phyloP scores from a whole-genome alignment of 768 basidiomycete genomes.

The Amyloporia xantha region DNA sequence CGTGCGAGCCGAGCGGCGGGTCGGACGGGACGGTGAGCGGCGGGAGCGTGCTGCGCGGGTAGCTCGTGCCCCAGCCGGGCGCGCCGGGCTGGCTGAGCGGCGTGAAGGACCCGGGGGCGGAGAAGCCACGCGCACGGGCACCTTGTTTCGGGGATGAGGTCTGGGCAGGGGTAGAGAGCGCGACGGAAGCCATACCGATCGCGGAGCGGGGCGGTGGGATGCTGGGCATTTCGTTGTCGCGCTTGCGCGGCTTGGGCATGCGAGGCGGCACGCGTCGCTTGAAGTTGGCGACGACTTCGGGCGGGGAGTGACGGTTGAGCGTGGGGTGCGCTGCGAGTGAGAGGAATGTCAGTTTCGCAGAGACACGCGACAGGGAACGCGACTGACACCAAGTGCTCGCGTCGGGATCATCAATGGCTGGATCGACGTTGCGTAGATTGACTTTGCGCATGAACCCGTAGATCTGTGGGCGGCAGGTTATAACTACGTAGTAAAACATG shows the following conservation, averaged over 20 bases:
- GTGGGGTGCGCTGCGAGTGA: slow-evolving; percentile 71
- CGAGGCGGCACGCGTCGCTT: slow-evolving; percentile 94
- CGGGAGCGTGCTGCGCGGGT: slow-evolving; percentile 55
- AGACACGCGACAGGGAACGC: slow-evolving; percentile 7
- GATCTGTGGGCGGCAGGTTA: slow-evolving; percentile 47
- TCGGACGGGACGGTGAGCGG: slow-evolving; percentile 82
- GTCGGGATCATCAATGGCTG: slow-evolving; percentile 92
- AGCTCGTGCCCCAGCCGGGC: slow-evolving; percentile 50
- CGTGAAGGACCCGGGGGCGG: slow-evolving; percentile 75
- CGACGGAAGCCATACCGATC: slow-evolving; percentile 46
- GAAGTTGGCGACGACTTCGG: slow-evolving; percentile 89
- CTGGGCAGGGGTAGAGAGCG: slow-evolving; percentile 56
- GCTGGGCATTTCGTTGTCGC: slow-evolving; percentile 59
- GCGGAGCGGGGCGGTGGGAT: slow-evolving; percentile 76
- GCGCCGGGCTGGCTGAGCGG: slow-evolving; percentile 56
- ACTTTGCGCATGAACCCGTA: slow-evolving; percentile 99
- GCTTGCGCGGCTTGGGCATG: slow-evolving; percentile 80
- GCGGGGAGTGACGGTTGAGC: slow-evolving; percentile 83
- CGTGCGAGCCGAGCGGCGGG: slow-evolving; percentile 51
- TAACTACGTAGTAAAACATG: slow-evolving; percentile 14
- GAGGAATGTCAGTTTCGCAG: neutral
- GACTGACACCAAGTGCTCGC: slow-evolving; percentile 94
- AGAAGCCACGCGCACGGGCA: slow-evolving; percentile 56
- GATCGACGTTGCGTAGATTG: slow-evolving; percentile 91
- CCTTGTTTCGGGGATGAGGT: slow-evolving; percentile 45